A percentile compares a stretch with the other conserved stretches of the same genome.
Conservation (phyloP, 176 grass and related monocot genomes). For the Leersia perrieri region DNA sequence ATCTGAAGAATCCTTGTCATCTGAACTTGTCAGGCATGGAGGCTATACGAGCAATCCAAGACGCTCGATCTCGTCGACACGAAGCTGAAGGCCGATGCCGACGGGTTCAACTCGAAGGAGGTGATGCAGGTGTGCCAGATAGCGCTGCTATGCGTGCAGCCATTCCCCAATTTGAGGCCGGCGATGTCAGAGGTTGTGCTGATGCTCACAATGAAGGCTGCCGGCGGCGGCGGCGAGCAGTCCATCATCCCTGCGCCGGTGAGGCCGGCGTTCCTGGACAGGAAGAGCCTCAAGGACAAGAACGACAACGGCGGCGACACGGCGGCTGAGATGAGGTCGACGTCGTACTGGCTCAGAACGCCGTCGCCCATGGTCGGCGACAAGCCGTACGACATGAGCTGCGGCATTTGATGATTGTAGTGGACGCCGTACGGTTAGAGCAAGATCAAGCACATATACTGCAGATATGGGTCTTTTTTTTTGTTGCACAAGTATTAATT, state of each 20-base stretch:
- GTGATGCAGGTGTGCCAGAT: conserved; percentile 47
- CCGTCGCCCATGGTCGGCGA: conserved; percentile 43
- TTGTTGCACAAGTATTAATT: neutral
- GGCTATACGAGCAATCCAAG: conserved; percentile 51
- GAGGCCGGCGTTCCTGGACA: conserved; percentile 49
- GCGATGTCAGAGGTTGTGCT: conserved; percentile 52
- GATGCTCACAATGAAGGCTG: conserved; percentile 49
- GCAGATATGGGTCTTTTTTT: neutral
- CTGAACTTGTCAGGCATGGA: conserved; percentile 42
- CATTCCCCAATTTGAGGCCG: conserved; percentile 35
- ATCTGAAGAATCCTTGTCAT: neutral
- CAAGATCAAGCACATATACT: neutral
- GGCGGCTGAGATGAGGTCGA: conserved; percentile 27
- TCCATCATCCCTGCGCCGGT: conserved; percentile 34
- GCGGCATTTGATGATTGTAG: conserved; percentile 14
- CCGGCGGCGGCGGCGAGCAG: too few relatives aligned
- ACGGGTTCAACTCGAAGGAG: conserved; percentile 32
- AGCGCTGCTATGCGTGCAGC: conserved; percentile 53
- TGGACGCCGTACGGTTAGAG: neutral
- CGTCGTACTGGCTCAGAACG: conserved; percentile 45
- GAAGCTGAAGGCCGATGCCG: conserved; percentile 19
- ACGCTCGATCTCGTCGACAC: conserved; percentile 38
- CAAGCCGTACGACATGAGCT: conserved; percentile 55
- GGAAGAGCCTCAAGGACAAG: conserved; percentile 49
- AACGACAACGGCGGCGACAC: conserved; percentile 19